A percentile compares a stretch with the other conserved stretches of the same genome.
These are phyloP conservation scores for Ophiostoma australiae DNA, from an alignment of 2,329 filamentous ascomycete genomes.

Conservation along the genomic window DNA sequence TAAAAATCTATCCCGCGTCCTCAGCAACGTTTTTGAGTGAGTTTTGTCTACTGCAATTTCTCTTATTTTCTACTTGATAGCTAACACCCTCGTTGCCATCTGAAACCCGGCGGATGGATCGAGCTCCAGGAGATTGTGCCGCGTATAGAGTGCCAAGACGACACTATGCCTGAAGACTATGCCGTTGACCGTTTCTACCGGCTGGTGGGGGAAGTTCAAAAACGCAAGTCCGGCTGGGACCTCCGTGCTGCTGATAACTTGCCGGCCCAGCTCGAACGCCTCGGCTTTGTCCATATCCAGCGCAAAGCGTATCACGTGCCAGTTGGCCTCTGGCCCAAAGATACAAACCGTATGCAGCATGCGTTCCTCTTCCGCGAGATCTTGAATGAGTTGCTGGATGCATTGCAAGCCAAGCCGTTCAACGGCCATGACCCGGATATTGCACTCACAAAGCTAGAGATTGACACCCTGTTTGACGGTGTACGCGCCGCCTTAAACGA, in stretches of 20 bases:
- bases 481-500: constrained; percentile 36
- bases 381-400: constrained; percentile 38
- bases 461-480: constrained; percentile 34
- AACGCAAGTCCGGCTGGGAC: constrained; percentile 32
- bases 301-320: constrained; percentile 34
- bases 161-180: constrained; percentile 33
- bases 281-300: constrained; percentile 36
- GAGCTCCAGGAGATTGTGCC: constrained; percentile 37
- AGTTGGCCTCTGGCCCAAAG: constrained; percentile 34
- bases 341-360: constrained; percentile 28
- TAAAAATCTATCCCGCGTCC: constrained; percentile 41
- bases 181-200: constrained; percentile 30
- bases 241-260: constrained; percentile 30
- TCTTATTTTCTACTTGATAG: not conserved
- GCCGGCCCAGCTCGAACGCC: constrained; percentile 32
- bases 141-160: constrained; percentile 30
- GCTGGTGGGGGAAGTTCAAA: constrained; percentile 21
- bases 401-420: constrained; percentile 41
- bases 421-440: constrained; percentile 38
- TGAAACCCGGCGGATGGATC: constrained; percentile 41
- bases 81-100: constrained; percentile 20
- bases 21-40: constrained; percentile 30
- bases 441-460: constrained; percentile 32
- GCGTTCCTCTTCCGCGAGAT: constrained; percentile 39
- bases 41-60: not conserved